Base-by-base conservation (phyloP, 2,329 filamentous ascomycete genomes). In the Dichotomopilus funicola region DNA sequence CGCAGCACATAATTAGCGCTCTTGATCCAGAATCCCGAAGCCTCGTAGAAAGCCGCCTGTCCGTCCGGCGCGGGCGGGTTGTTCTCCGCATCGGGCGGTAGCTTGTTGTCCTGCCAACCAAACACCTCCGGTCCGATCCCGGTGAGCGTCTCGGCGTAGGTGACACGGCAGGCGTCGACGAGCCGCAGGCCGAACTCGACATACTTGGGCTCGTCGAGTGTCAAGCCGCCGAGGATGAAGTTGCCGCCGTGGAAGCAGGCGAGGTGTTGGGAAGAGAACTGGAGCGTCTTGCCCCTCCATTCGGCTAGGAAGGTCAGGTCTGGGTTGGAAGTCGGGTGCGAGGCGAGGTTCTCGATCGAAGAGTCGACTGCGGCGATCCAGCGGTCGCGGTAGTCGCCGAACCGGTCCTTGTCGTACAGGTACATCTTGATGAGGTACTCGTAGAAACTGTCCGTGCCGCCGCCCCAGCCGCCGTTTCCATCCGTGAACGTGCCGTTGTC, bases 381-480 rank as follows among this genome's bases (percentile, higher is more conserved):
- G 48, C 83, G 82, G 60, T 91, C 85, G 64, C 78, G 83, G 72
- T 92, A 90, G 2, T 70, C 59, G 1, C 65, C 70, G 64, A 88
- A 95, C 3, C 82, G 77, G 5, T 68, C 63, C 0, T 82, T 76
- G 66, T 92, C 86, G 68, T 95, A 95, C 53, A 92, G 71, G 64
- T 85, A 95, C 88, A 94, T 92, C 75, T 95, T 95, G 70, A 95
- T 86, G 36, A 95, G 79, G 65, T 95, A 95, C 71, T 95, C 89
- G 72, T 95, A 95, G 72, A 86, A 95, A 44, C 84, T 89, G 69
- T 95, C 89, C 35, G 80, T 80, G 6, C 87, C 86, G 50, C 86
- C 89, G 41, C 81, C 80, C 89, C 89, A 95, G 45, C 88, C 87
- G 51, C 91, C 89, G 1, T 62, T 65, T 31, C 78, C 78, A 65